Conservation (phyloP, 2,329 filamentous ascomycete species). For the Ceratocystis albifundus region DNA sequence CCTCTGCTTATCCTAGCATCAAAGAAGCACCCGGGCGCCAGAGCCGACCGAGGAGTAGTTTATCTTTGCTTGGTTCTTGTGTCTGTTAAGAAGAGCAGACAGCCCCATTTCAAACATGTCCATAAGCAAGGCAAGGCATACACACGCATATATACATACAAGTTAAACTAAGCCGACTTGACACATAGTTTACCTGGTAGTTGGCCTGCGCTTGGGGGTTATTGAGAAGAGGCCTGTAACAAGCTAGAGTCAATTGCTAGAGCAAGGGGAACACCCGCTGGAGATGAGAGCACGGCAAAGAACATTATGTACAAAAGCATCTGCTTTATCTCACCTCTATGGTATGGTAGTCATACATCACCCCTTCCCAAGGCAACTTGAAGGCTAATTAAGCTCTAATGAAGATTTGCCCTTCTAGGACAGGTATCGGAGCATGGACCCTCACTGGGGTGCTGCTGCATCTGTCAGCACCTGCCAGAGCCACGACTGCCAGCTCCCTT, state of each 20-base stretch:
- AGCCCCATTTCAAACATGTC: too few relatives aligned
- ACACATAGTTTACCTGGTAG: too few relatives aligned
- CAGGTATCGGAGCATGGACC: slow-evolving; percentile 4
- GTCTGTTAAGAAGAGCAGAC: neutral
- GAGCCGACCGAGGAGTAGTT: neutral
- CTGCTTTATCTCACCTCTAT: neutral
- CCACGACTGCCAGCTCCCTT: neutral
- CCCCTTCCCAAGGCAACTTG: neutral
- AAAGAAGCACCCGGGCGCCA: neutral
- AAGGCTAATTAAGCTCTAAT: slow-evolving; percentile 1
- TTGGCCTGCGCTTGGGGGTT: too few relatives aligned
- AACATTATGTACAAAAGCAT: too few relatives aligned
- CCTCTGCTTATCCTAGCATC: neutral
- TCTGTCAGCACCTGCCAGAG: neutral
- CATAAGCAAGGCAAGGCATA: neutral
- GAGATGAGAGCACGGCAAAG: too few relatives aligned
- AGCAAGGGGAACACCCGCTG: too few relatives aligned
- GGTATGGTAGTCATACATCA: neutral
- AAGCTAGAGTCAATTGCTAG: too few relatives aligned
- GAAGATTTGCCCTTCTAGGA: neutral
- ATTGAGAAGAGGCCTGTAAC: too few relatives aligned
- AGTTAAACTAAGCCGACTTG: too few relatives aligned
- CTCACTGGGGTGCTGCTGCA: neutral
- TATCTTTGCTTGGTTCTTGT: neutral
- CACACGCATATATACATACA: too few relatives aligned